Evolutionary conservation across 345 rosid genomes (phyloP), one percentile per base, ranked within the genome.

Genomic region (Acer negundo): DNA sequence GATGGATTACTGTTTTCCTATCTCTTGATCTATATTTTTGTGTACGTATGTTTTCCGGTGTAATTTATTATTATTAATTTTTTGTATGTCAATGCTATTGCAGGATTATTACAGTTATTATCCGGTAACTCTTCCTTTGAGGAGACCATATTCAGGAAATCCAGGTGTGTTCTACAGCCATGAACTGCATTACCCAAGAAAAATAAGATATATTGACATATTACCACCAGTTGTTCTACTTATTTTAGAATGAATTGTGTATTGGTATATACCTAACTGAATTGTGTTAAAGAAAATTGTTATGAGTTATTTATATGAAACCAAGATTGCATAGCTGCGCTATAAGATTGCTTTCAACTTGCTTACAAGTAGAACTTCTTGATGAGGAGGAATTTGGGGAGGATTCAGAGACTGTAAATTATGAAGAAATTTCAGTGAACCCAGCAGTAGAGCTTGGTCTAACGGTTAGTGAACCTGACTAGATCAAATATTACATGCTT

Each of bases 51-150:
- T 46, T 4, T 53, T 53, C 26, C 8, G 26, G 24, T 59, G 24
- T 59, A 59, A 53, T 53, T 59, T 59, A 9, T 59, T 59, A 28
- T 63, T 16, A 70, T 59, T 22, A 24, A 17, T 71, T 51, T 61
- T 65, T 38, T 19, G n/a, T 47, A 44, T 46, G 69, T 63, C 69
- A 69, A 64, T 82, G 72, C 26, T 61, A 2, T 42, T 68, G 77
- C 87, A 95, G 98, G 93, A 93, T 75, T 91, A 92, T 85, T 86
- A 87, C 84, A 85, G 90, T 81, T 64, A 95, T 80, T 95, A 90
- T 80, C 98, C 97, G 1, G 86, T 86, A 62, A 82, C 90, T 69
- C 93, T 90, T 86, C 97, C 98, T 24, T 10, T 89, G 82, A 88
- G 98, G 78, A 89, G 89, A 80, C 95, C 95, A 11, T 89, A 91